Base-by-base conservation (phyloP, 2,329 filamentous ascomycete species). In the Aaosphaeria pasadenensis region DNA sequence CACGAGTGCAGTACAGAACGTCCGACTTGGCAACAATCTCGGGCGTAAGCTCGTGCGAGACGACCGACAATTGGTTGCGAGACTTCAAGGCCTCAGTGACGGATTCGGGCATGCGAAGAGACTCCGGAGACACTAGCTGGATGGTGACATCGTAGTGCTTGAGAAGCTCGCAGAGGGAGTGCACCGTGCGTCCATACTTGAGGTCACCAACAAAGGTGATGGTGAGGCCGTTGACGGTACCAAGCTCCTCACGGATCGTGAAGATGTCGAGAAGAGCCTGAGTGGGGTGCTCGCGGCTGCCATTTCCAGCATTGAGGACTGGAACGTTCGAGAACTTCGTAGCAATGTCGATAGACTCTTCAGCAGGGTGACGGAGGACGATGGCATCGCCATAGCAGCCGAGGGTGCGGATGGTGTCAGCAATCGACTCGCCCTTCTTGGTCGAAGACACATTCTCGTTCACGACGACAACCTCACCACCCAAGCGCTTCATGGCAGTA, bases 231-330 rank as follows among this genome's bases (percentile, higher is more conserved):
- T 92, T 91, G 48, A 97, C 92, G 0, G 91, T 96, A 55, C 94
- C 94, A 6, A 97, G 81, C 73, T 99, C 94, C 74, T 99, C 94
- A 58, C 94, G 89, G 66, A 99, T 99, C 46, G 94, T 97, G 78
- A 96, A 99, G 49, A 99, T 86, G 65, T 99, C 94, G 24, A 99
- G 79, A 81, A 99, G 94, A 0, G 94, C 94, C 74, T 99, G 94
- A 0, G 94, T 99, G 1, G 94, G 94, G 74, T 99, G 94, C 76
- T 99, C 94, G 62, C 89, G 86, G 73, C 88, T 91, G 55, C 94
- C 94, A 69, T 99, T 99, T 44, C 94, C 94, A 56, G 91, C 94
- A 69, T 99, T 99, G 79, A 99, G 92, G 64, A 99, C 85, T 1
- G 94, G 94, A 1, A 96, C 89, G 11, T 87, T 85, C 39, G 89